phyloP scores from a whole-genome alignment of 2,329 filamentous ascomycete genomes.

The Lecanoromycetidae sp. region DNA sequence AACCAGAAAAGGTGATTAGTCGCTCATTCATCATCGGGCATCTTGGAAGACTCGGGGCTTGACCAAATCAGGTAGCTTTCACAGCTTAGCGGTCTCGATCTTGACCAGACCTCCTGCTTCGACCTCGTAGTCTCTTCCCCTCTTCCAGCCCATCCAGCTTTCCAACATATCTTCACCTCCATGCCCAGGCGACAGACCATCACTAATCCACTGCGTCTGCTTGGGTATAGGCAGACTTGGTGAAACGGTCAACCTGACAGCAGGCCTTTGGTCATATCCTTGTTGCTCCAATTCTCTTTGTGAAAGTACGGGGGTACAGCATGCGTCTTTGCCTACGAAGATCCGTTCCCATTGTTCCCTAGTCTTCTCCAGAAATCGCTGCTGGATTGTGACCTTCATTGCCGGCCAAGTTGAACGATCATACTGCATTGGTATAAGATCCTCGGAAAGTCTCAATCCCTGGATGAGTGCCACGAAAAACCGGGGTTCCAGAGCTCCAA shows the following conservation, averaged over 20 bases:
- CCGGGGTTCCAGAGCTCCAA: constrained; percentile 81
- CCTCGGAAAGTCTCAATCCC: constrained; percentile 49
- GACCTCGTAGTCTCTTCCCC: constrained; percentile 58
- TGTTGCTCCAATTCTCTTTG: constrained; percentile 57
- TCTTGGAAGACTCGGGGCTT: no score
- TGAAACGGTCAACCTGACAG: constrained; percentile 48
- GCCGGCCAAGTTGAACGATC: constrained; percentile 57
- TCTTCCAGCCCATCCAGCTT: constrained; percentile 67
- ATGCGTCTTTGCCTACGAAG: constrained; percentile 87
- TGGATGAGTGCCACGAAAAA: constrained; percentile 62
- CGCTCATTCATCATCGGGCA: no score
- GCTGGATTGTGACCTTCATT: constrained; percentile 49
- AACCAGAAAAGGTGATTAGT: no score
- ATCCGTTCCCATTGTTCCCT: constrained; percentile 69
- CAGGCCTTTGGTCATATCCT: constrained; percentile 37
- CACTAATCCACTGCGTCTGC: constrained; percentile 55
- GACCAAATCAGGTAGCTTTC: no score
- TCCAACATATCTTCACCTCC: constrained; percentile 59
- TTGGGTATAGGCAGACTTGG: constrained; percentile 53
- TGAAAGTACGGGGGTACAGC: constrained; percentile 75
- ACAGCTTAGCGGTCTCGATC: constrained; percentile 37
- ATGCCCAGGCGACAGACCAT: constrained; percentile 50
- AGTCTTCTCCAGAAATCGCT: constrained; percentile 56
- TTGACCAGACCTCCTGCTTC: constrained; percentile 49
- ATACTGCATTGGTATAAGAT: constrained; percentile 42